These are phyloP conservation scores for Penicillium psychrofluorescens DNA, from an alignment of 495 filamentous ascomycete genomes.

Conservation along the genomic window DNA sequence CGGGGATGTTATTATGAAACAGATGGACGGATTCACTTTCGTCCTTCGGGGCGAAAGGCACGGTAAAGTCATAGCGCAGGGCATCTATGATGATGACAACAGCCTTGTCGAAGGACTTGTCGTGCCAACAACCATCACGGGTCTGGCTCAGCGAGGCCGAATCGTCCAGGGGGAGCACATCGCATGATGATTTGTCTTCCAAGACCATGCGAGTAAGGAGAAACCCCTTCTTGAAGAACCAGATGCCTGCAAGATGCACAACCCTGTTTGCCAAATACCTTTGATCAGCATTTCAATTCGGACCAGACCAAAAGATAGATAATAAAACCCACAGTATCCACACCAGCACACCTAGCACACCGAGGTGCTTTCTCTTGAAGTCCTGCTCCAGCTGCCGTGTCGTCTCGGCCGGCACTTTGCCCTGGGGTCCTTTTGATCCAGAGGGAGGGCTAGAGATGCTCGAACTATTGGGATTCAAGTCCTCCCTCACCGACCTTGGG, in stretches of 20 bases:
- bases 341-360: constrained; percentile 31
- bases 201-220: constrained; percentile 88
- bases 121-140: constrained; percentile 85
- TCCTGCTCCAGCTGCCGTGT: constrained; percentile 24
- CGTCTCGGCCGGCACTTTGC: constrained; percentile 11
- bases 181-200: constrained; percentile 79
- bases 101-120: constrained; percentile 84
- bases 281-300: too few species aligned
- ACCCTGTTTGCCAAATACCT: constrained; percentile 28
- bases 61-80: constrained; percentile 91
- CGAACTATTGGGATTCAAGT: too few species aligned
- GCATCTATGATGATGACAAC: constrained; percentile 91
- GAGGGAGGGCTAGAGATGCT: too few species aligned
- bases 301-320: too few species aligned
- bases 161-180: constrained; percentile 56
- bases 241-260: constrained; percentile 75
- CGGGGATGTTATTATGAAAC: constrained; percentile 81
- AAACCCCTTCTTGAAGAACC: constrained; percentile 94
- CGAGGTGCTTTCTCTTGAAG: constrained; percentile 35
- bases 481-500: too few species aligned
- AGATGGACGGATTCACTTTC: constrained; percentile 48
- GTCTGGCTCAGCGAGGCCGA: constrained; percentile 20
- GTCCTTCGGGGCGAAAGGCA: constrained; percentile 58
- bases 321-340: constrained; percentile 36
- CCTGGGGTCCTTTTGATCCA: too few species aligned